These are phyloP conservation scores for Alopecurus myosuroides DNA, from an alignment of 176 grass and related monocot genomes.

Conservation along the genomic window DNA sequence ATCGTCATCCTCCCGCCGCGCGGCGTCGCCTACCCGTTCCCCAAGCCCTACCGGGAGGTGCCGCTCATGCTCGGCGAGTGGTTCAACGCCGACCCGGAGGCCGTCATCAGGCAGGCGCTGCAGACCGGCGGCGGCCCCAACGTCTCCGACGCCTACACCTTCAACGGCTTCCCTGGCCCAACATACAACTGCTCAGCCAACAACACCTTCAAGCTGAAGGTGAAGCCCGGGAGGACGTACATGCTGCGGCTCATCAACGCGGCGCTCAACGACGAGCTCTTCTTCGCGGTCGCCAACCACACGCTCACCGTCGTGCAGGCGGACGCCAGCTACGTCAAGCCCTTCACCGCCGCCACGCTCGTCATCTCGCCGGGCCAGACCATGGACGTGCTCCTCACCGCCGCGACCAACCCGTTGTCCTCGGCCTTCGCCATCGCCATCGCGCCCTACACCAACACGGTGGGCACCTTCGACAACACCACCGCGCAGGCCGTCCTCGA, in stretches of 20 bases:
- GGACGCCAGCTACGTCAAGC: constrained; percentile 76
- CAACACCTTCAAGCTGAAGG: constrained; percentile 54
- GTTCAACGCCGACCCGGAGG: constrained; percentile 82
- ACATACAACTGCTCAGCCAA: constrained; percentile 59
- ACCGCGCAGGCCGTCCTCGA: constrained; percentile 60
- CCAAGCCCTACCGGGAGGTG: constrained; percentile 26
- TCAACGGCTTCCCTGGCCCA: constrained; percentile 66
- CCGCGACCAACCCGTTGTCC: background rate
- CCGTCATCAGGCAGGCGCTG: constrained; percentile 58
- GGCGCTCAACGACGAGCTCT: constrained; percentile 84
- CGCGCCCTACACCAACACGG: constrained; percentile 44
- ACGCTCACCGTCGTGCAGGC: constrained; percentile 67
- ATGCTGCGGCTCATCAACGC: constrained; percentile 81
- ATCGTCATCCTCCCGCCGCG: constrained; percentile 48
- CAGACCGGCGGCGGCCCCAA: constrained; percentile 62
- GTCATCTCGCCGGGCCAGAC: constrained; percentile 69
- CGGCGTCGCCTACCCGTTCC: constrained; percentile 54
- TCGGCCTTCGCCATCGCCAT: constrained; percentile 50
- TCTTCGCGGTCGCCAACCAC: constrained; percentile 76
- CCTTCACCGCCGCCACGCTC: constrained; percentile 39
- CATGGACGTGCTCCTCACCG: constrained; percentile 63
- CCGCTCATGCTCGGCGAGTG: constrained; percentile 72
- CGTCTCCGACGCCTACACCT: constrained; percentile 81
- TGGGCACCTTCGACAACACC: constrained; percentile 84
- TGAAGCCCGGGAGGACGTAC: constrained; percentile 47